Base-by-base conservation (phyloP, 495 filamentous ascomycete genomes). In the Annulohypoxylon nitens region DNA sequence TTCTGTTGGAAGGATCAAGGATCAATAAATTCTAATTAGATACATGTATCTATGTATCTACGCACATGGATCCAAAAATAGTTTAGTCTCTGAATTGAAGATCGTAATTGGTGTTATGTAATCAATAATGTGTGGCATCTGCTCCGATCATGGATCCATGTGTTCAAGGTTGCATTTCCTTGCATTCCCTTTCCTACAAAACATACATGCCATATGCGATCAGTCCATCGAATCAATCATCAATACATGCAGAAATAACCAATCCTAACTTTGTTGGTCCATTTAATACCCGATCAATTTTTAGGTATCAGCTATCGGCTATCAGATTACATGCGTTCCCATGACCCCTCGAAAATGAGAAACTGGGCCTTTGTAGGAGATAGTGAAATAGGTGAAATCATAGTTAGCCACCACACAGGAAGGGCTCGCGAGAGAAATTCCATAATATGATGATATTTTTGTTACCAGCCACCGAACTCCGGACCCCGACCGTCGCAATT, bases 401-500 rank as follows among this genome's bases (percentile, higher is more conserved):
- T 30, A 30, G 39, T 8, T 53, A 3, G 8, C 7, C n/a, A 41
- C 37, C 25, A 26, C 8, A 16, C 18, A 25, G 4, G 34, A 53
- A 41, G 16, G 2, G 16, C 16, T 37, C 39, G 39, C 12, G 18
- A 37, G 10, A 64, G 53, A 37, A 64, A 2, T 16, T 4, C 12
- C 1, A 50, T 36, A 6, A 18, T 26, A n/a, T 26, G 1, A 60
- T 68, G 33, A 12, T 51, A 50, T 72, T 59, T 25, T 39, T 30
- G 9, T 10, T 64, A 64, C 50, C 59, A 53, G 48, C 12, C 30
- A 26, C 61, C 71, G 33, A 57, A 68, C 71, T 73, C 71, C 71
- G 18, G 55, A 39, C 47, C 47, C 70, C 59, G n/a, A 30, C 39
- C 5, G 61, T 45, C 47, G 18, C 51, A 30, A 61, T 62, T 50